Evolutionary conservation across 306 rosid genomes (phyloP).

Genomic region (Comarum palustre): DNA sequence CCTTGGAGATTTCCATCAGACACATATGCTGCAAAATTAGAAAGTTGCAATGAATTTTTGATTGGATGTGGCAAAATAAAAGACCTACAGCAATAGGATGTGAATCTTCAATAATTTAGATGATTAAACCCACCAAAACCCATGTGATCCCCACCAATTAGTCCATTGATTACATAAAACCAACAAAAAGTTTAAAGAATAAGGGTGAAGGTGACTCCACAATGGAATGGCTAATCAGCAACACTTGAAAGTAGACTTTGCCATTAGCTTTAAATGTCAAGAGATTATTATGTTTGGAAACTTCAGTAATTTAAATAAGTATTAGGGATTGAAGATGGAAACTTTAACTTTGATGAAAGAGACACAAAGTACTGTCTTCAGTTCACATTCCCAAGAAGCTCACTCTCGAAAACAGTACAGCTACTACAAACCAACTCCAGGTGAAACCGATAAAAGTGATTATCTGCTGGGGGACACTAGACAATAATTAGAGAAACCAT

Average conservation of each 20-base stretch:
- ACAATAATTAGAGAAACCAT: conserved; percentile 19
- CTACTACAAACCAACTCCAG: conserved; percentile 30
- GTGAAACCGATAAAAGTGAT: conserved; percentile 62
- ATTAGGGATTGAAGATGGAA: conserved; percentile 21
- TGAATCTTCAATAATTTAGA: conserved; percentile 17
- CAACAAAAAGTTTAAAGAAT: conserved; percentile 31
- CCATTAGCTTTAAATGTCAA: conserved; percentile 27
- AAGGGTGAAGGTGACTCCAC: conserved; percentile 29
- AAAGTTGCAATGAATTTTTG: not conserved
- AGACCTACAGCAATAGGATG: conserved; percentile 10
- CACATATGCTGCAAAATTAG: conserved; percentile 1
- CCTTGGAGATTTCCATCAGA: conserved; percentile 1
- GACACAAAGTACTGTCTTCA: conserved; percentile 23
- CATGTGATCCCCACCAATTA: conserved; percentile 23
- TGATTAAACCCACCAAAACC: conserved; percentile 23
- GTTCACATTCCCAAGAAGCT: conserved; percentile 34
- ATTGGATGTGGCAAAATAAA: conserved; percentile 7
- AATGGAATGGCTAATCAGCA: conserved; percentile 37
- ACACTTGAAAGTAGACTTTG: conserved; percentile 35
- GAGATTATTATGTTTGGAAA: conserved; percentile 18
- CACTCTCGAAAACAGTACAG: conserved; percentile 29
- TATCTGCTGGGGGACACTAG: conserved; percentile 29
- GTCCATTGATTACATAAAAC: conserved; percentile 8
- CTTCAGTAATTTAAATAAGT: conserved; percentile 19
- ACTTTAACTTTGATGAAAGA: conserved; percentile 33